A percentile compares a stretch with the other conserved stretches of the same genome.
Evolutionary conservation across 345 rosid species (phyloP).

Genomic region (Triadica sebifera): DNA sequence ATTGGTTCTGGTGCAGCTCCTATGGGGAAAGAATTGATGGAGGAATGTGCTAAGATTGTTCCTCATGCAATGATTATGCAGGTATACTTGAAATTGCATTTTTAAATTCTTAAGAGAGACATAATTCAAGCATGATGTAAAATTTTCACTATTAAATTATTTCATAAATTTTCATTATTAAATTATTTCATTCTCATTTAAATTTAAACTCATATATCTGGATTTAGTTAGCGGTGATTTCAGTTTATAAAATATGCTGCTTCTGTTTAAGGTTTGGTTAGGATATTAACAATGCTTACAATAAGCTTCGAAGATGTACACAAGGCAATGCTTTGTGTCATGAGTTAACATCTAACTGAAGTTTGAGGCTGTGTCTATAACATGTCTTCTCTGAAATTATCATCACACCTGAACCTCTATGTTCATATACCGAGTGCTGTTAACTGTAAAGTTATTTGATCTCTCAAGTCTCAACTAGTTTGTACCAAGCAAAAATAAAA

Average conservation of each 20-base stretch:
- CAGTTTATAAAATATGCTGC: too few relatives aligned
- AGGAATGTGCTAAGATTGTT: conserved; percentile 61
- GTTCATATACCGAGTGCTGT: neutral
- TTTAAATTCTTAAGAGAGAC: neutral
- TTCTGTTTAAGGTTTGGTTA: too few relatives aligned
- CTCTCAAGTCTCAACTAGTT: neutral
- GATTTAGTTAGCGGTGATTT: neutral
- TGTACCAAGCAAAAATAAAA: too few relatives aligned
- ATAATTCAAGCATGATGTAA: neutral
- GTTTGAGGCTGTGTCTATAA: neutral
- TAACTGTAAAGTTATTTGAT: neutral
- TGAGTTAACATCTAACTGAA: neutral
- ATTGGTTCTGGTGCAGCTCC: conserved; percentile 92
- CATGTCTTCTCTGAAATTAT: too few relatives aligned
- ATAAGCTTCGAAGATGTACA: too few relatives aligned
- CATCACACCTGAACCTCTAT: too few relatives aligned
- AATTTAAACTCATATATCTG: neutral
- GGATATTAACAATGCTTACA: too few relatives aligned
- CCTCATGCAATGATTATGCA: conserved; percentile 53
- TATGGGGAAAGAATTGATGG: conserved; percentile 83
- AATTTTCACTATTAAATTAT: conserved; percentile 56
- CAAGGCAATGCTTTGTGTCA: neutral
- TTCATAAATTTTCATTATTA: too few relatives aligned
- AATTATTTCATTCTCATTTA: too few relatives aligned
- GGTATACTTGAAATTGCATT: conserved; percentile 37